phyloP scores from a whole-genome alignment of 2,329 filamentous ascomycete species.

The Cladobotryum mycophilum region DNA sequence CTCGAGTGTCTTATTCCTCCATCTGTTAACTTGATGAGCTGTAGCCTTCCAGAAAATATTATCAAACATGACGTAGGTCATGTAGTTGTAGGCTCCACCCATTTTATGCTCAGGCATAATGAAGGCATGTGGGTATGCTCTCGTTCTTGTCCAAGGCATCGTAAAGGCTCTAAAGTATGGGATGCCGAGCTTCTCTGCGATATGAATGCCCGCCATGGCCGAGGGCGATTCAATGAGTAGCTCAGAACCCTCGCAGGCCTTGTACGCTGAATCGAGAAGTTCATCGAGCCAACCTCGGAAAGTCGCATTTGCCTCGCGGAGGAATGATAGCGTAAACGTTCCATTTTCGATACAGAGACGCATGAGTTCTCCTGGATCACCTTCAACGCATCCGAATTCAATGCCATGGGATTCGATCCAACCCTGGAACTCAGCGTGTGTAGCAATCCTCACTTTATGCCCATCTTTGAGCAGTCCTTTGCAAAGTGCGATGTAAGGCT shows the following conservation, averaged over 20 bases:
- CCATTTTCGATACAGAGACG: constrained; percentile 92
- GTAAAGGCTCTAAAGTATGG: constrained; percentile 97
- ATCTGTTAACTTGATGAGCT: constrained; percentile 83
- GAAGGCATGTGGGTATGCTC: constrained; percentile 95
- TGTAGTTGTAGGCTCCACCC: constrained; percentile 91
- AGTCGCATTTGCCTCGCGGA: constrained; percentile 77
- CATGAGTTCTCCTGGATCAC: constrained; percentile 93
- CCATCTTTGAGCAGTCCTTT: constrained; percentile 85
- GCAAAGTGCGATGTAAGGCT: constrained; percentile 94
- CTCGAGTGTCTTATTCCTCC: constrained; percentile 75
- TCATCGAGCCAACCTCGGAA: constrained; percentile 96
- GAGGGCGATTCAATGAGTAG: constrained; percentile 91
- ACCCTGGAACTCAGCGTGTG: constrained; percentile 78
- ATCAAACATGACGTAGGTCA: constrained; percentile 95
- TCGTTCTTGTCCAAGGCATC: constrained; percentile 96
- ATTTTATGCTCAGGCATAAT: constrained; percentile 88
- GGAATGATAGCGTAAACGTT: constrained; percentile 89
- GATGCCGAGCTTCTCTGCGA: constrained; percentile 85
- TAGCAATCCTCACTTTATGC: constrained; percentile 81
- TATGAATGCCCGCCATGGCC: constrained; percentile 96
- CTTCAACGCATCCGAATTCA: constrained; percentile 80
- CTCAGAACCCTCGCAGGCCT: constrained; percentile 78
- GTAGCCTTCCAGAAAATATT: constrained; percentile 95
- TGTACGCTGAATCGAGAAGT: constrained; percentile 73
- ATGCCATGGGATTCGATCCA: constrained; percentile 95